Base-by-base conservation (phyloP, 192 early-diverging fungal species). In the Phlyctochytrium bullatum region DNA sequence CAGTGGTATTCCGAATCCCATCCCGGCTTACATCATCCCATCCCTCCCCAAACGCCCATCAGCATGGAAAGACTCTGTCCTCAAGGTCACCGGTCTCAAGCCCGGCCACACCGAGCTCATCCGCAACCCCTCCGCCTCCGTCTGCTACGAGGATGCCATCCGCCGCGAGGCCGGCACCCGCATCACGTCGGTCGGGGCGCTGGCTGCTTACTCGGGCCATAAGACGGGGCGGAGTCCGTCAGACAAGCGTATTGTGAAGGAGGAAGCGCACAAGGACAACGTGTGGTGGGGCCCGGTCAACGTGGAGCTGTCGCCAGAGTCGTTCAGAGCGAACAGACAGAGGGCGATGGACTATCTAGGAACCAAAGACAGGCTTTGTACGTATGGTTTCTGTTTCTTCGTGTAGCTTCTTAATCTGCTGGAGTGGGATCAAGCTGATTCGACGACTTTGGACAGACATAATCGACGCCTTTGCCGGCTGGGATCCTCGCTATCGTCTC, bases 221-320 rank as follows among this genome's bases (percentile, higher is more conserved):
- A 94, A 94, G 86, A 96, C 61, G 29, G 79, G 94, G 35, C 88
- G 94, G 65, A 88, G 85, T 32, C 93, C 94, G 67, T 79, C 77
- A 56, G 94, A 96, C 83, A 96, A 96, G 86, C 91, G 93, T 66
- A 88, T 94, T 66, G 94, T 96, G 33, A 90, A 91, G 40, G 93
- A 96, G 33, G 28, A 12, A 31, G 28, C 6, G 25, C 32, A 6
- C 64, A 60, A 12, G 17, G 20, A 27, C 56, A 51, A 50, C 51
- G 59, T 67, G 12, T 93, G 90, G 91, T 97, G 94, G 94, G 94
- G 93, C 52, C 89, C 91, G 10, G 92, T 94, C 59, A 95, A 97
- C 85, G 91, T 86, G 66, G 88, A 52, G 25, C 54, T 78, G 29
- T 16, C 28, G 16, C 20, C 66, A 29, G 23, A 61, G 30, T 32